Evolutionary conservation across 805 yeast species (phyloP).

Genomic region (Ogataea ganodermae): DNA sequence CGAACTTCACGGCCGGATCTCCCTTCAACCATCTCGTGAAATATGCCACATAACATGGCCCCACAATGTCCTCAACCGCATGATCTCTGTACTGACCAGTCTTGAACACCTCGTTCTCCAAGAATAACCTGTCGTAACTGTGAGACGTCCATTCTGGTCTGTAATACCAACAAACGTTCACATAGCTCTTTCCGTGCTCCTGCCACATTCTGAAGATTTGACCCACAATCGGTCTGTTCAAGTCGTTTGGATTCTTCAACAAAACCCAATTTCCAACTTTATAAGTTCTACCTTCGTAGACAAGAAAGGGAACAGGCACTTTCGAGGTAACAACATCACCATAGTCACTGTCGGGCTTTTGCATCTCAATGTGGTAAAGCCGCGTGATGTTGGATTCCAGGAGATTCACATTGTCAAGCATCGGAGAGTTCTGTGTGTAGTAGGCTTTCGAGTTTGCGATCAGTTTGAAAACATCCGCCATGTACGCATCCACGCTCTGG

Average conservation of each 20-base stretch:
- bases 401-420: constrained; percentile 59
- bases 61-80: constrained; percentile 80
- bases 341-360: constrained; percentile 80
- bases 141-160: constrained; percentile 98
- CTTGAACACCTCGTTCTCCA: constrained; percentile 93
- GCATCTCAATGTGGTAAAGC: constrained; percentile 66
- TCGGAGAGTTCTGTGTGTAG: constrained; percentile 57
- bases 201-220: constrained; percentile 94
- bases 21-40: constrained; percentile 95
- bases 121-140: constrained; percentile 83
- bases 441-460: constrained; percentile 71
- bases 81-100: constrained; percentile 97
- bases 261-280: constrained; percentile 95
- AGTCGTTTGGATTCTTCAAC: constrained; percentile 83
- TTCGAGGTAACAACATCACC: constrained; percentile 52
- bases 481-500: constrained; percentile 69
- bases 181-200: constrained; percentile 79
- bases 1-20: constrained; percentile 78
- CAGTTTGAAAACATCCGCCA: constrained; percentile 74
- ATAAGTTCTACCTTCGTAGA: constrained; percentile 70
- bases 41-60: constrained; percentile 92
- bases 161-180: constrained; percentile 96
- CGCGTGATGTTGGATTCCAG: constrained; percentile 63
- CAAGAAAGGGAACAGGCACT: constrained; percentile 77
- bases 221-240: constrained; percentile 86